These are phyloP conservation scores for Ophiosphaerella korrae DNA, from an alignment of 2,329 filamentous ascomycete genomes.

Conservation along the genomic window DNA sequence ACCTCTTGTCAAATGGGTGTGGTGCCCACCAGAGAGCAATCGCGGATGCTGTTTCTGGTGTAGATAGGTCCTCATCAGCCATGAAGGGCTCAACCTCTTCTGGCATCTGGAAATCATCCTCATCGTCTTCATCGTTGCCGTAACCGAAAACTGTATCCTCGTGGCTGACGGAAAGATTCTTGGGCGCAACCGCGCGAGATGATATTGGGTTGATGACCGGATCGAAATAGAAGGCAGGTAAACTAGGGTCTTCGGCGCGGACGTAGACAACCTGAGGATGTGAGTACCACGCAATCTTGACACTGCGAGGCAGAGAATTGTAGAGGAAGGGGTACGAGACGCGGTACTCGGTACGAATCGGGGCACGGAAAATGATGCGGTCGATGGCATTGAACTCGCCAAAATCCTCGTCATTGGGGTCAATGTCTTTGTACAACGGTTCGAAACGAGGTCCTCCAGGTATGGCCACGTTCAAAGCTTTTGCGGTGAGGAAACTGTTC, in stretches of 20 bases:
- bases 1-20: conserved; percentile 91
- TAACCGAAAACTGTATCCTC: conserved; percentile 92
- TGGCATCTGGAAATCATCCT: conserved; percentile 82
- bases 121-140: conserved; percentile 81
- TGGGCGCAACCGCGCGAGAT: conserved; percentile 88
- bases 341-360: conserved; percentile 92
- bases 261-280: conserved; percentile 92
- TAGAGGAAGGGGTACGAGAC: conserved; percentile 95
- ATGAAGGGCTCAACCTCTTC: conserved; percentile 84
- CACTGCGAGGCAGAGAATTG: conserved; percentile 93
- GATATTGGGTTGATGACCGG: conserved; percentile 98
- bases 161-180: conserved; percentile 88
- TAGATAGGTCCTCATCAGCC: conserved; percentile 85
- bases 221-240: conserved; percentile 97
- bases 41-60: conserved; percentile 84
- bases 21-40: conserved; percentile 98
- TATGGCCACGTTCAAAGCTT: conserved; percentile 94
- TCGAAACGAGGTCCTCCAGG: conserved; percentile 98
- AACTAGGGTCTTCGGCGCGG: conserved; percentile 80
- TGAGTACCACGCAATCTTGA: conserved; percentile 92
- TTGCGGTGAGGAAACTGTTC: conserved; percentile 92
- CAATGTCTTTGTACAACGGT: conserved; percentile 96
- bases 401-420: conserved; percentile 98
- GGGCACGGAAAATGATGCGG: conserved; percentile 95
- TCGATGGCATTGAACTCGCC: conserved; percentile 99